phyloP scores from a whole-genome alignment of 129 eudicot species.

The Flaveria ramosissima region DNA sequence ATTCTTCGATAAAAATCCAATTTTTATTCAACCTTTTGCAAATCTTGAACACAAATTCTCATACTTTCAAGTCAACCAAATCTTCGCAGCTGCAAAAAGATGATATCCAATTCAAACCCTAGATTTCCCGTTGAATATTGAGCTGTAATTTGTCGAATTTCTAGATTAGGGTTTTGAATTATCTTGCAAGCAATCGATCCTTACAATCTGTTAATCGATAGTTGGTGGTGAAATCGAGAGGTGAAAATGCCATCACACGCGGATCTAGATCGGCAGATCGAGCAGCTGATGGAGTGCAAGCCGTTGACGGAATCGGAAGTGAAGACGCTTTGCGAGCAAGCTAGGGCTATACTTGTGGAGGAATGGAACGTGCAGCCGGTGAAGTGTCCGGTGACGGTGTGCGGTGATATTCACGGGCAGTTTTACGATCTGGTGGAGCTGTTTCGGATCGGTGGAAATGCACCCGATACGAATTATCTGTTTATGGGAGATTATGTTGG shows the following conservation, averaged over 20 bases:
- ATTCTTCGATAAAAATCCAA: too few relatives aligned
- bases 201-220: background rate
- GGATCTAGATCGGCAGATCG: constrained; percentile 73
- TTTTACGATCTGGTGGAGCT: constrained; percentile 49
- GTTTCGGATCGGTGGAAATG: constrained; percentile 64
- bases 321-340: constrained; percentile 66
- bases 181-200: background rate
- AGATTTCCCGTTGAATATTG: background rate
- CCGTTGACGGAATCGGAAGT: constrained; percentile 77
- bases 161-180: background rate
- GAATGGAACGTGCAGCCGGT: constrained; percentile 89
- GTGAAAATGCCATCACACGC: constrained; percentile 55
- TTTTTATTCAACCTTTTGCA: too few relatives aligned
- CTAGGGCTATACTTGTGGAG: constrained; percentile 74
- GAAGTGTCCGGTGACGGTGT: constrained; percentile 50
- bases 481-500: constrained; percentile 95
- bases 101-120: constrained; percentile 7
- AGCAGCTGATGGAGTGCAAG: constrained; percentile 73
- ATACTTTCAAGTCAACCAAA: background rate
- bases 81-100: background rate
- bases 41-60: too few relatives aligned
- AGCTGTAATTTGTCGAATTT: background rate
- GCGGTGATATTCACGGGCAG: constrained; percentile 51
- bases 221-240: background rate
- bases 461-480: constrained; percentile 83